Base-by-base conservation (phyloP, 106 monocot species). In the Acorus calamus region DNA sequence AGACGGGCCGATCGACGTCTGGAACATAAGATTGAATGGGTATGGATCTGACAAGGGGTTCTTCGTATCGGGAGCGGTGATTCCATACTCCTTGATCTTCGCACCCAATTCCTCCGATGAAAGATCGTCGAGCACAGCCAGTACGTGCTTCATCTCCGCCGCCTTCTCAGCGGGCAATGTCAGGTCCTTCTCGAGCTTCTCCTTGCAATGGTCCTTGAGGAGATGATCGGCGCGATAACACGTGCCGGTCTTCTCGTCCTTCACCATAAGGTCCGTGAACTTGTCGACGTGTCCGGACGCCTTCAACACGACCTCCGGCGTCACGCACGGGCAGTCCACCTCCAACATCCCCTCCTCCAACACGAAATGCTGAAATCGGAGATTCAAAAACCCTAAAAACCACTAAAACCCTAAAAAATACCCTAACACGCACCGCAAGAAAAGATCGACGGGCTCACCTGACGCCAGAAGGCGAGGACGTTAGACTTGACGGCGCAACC, bases 11-110 rank as follows among this genome's bases (percentile, higher is more conserved):
- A 90, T 90, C 4, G 94, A 90, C 48, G 90, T 96, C 69, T 90
- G 90, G 54, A 96, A 96, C 94, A 96, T 96, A 49, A 96, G 94
- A 74, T 96, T 96, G 67, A 96, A 96, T 7, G 90, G 94, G 56
- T 90, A 96, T 43, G 87, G 90, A 63, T 96, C 94, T 47, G 94
- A 96, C 0, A 96, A 69, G 4, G 84, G 66, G 63, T 90, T 96
- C 55, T 87, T 90, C 51, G 94, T 87, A 66, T 90, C 90, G 7
- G 94, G 90, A 41, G 94, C 82, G 14, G 75, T 78, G 50, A 96
- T 90, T 0, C 78, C 87, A 75, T 90, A 96, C 14, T 90, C 81
- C 80, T 96, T 90, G 53, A 96, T 75, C 63, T 85, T 90, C 10
- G 78, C 80, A 28, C 94, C 90, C 53, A 96, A 56, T 74, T 90